These are phyloP conservation scores for Fusarium tupiense DNA, from an alignment of 2,329 filamentous ascomycete genomes.

Conservation along the genomic window DNA sequence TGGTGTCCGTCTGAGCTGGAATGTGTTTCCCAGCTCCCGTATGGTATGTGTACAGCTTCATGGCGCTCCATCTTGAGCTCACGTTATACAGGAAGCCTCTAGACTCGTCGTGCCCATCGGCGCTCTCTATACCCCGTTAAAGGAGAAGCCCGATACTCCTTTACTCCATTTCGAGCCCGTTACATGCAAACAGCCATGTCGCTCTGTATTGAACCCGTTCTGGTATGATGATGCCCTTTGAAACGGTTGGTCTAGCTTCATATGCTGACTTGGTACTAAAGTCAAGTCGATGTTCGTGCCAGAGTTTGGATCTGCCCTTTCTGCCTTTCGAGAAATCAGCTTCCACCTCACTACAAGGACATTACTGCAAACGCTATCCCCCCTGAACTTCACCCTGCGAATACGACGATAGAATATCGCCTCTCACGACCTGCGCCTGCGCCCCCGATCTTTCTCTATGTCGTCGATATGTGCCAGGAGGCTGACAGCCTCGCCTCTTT, in stretches of 20 bases:
- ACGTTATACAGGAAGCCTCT: constrained; percentile 78
- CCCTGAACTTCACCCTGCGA: constrained; percentile 81
- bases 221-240: constrained; percentile 69
- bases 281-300: constrained; percentile 84
- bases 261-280: constrained; percentile 50
- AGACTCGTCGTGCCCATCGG: constrained; percentile 95
- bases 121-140: constrained; percentile 92
- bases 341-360: constrained; percentile 89
- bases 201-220: constrained; percentile 95
- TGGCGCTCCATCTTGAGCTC: background rate
- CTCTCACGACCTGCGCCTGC: constrained; percentile 84
- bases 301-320: constrained; percentile 91
- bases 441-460: constrained; percentile 86
- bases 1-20: constrained; percentile 97
- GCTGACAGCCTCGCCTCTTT: constrained; percentile 84
- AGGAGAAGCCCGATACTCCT: constrained; percentile 91
- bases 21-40: constrained; percentile 96
- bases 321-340: constrained; percentile 83
- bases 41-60: constrained; percentile 71
- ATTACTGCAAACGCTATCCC: constrained; percentile 85
- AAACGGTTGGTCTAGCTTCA: too few species aligned
- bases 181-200: constrained; percentile 94
- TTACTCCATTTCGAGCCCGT: constrained; percentile 96
- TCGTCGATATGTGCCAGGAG: constrained; percentile 89
- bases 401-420: constrained; percentile 91